Evolutionary conservation across 768 basidiomycete genomes (phyloP).

Genomic region (Tephrocybe sp.): DNA sequence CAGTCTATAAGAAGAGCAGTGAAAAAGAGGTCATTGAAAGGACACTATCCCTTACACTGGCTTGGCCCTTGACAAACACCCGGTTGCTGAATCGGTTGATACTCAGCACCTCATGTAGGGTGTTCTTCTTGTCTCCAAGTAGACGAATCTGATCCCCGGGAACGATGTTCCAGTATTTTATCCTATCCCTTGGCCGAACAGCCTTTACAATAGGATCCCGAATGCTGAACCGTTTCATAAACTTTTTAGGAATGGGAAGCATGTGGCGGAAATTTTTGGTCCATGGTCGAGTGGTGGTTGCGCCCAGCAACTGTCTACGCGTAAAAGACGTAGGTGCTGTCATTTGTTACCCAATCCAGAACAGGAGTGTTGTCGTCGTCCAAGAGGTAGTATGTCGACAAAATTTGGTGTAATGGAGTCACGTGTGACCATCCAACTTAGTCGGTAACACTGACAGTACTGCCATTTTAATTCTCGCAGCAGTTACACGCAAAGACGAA

Average conservation of each 20-base stretch:
- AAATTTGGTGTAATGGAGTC: too few relatives aligned
- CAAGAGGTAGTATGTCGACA: too few relatives aligned
- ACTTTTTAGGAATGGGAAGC: constrained; percentile 55
- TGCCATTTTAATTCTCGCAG: too few relatives aligned
- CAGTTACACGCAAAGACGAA: too few relatives aligned
- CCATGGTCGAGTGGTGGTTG: constrained; percentile 52
- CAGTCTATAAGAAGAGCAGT: constrained; percentile 12
- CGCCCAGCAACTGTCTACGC: constrained; percentile 37
- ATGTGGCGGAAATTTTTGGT: constrained; percentile 70
- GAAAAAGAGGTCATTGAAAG: background rate
- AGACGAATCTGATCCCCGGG: constrained; percentile 79
- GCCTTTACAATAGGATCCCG: constrained; percentile 50
- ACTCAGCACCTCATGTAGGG: constrained; percentile 66
- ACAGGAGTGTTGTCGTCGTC: too few relatives aligned
- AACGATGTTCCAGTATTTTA: constrained; percentile 86
- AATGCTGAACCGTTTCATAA: constrained; percentile 42
- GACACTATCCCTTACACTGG: constrained; percentile 27
- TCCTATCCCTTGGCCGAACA: constrained; percentile 62
- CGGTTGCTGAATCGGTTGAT: constrained; percentile 73
- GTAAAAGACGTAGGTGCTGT: constrained; percentile 31
- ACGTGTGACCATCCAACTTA: background rate
- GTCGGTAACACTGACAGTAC: background rate
- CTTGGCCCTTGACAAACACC: constrained; percentile 50
- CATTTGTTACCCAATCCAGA: constrained; percentile 17
- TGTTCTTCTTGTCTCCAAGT: constrained; percentile 58